Evolutionary conservation across 164 flowering plant species (phyloP), one percentile per base, ranked within the genome.

Genomic region (Magnolia changhungtana): DNA sequence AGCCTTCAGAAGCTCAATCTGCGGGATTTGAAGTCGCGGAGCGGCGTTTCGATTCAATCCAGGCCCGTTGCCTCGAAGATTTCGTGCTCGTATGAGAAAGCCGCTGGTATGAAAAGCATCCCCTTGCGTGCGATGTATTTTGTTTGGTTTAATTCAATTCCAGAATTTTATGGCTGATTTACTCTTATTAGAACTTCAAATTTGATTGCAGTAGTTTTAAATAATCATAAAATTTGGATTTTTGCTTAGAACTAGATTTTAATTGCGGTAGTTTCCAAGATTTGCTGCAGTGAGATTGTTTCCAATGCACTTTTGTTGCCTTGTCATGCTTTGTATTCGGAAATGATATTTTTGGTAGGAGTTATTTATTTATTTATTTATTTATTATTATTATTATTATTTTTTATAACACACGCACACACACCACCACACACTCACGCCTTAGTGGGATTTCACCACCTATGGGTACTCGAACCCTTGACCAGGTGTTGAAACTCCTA

Each of bases 71-170:
- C 45, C 45, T 27, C 14, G 19, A 14, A 80, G 80, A 82, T 83
- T 79, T 88, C 88, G 0, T 84, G 88, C 80, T 83, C 88, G 50
- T 80, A 77, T 66, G 86, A 87, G 61, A 87, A 86, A 51, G 23
- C 67, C 77, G 78, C 85, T 81, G 94, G 96, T 72, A 72, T 49
- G 49, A 20, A 49, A 2, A 37, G 6, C 9, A 45, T 70, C 23
- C 23, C 49, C 8, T 70, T 11, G 72, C 61, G 7, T 49, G 9
- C 21, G 16, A 5, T 68, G 37, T 16, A 67, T 16, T 67, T 24
- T 29, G 13, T 31, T 20, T 29, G 18, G 14, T 31, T 67, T 10
- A 29, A 67, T 11, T 67, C 16, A 31, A 67, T 31, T 9, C 29
- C 70, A 55, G 13, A 55, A 55, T 16, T 55, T 64, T 37, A 37